Evolutionary conservation across 1,284 basidiomycete species (phyloP), one percentile per base, ranked within the genome.

Genomic region (Ceratorhiza oryzae-sativae): DNA sequence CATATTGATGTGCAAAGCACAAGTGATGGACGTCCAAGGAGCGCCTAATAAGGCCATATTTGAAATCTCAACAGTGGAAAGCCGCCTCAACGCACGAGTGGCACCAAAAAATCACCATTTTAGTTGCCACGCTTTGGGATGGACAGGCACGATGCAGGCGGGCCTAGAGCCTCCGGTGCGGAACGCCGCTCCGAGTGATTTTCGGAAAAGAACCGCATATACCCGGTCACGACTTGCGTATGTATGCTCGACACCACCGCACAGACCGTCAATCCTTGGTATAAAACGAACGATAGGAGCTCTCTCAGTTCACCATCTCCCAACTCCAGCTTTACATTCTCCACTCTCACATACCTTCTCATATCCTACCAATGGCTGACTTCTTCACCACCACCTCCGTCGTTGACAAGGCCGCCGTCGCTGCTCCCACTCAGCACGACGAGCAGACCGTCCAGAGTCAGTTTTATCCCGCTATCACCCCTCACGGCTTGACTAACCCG

Each of bases 341-440:
- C 4, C 23, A 20, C 23, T 8, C 41, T 34, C 30, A 10, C 25
- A 25, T 20, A 34, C 15, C 39, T 30, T 13, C 15, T 18, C 39
- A 25, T n/a, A 45, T 30, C 23, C 30, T 30, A 42, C 55, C 59
- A 58, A 61, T 61, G 59, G 42, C 59, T 30, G 59, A 61, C 42
- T 61, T 45, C 59, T 61, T 61, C 41, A 61, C 59, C 42, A 61
- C 59, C 23, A 42, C 59, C 23, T 61, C 59, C 45, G 41, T 61
- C 59, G 42, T 61, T 23, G 41, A 61, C 2, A 46, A 46, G 39
- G 42, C 59, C 30, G 59, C 27, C 25, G 36, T 36, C n/a, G 23
- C 39, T 15, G 36, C 55, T n/a, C 36, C 23, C 49, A 53, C 49
- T 3, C 49, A 53, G 49, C 25, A 13, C 23, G 49, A 27, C 23